Conservation (phyloP, 352 stramenopile genomes). For the Peronospora belbahrii region DNA sequence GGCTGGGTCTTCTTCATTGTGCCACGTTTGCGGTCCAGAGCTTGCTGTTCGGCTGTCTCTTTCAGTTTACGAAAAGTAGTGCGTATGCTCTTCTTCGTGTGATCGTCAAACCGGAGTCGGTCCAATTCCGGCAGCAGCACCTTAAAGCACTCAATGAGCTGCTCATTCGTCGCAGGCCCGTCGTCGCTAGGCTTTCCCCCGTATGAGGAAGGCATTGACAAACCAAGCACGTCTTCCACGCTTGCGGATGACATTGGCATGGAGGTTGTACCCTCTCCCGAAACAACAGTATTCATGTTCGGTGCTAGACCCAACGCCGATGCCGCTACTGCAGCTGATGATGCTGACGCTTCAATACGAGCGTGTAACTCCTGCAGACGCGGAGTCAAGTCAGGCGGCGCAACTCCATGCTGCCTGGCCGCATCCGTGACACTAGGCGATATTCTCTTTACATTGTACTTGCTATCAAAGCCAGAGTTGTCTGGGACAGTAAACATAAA, state of each 20-base stretch:
- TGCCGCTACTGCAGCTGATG: too few species aligned
- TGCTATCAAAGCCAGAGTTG: conserved; percentile 8
- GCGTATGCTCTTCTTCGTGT: conserved; percentile 55
- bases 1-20: conserved; percentile 16
- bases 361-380: conserved; percentile 34
- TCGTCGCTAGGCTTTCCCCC: conserved; percentile 8
- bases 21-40: conserved; percentile 26
- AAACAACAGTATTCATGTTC: conserved; percentile 16
- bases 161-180: conserved; percentile 31
- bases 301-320: conserved; percentile 14
- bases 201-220: conserved; percentile 23
- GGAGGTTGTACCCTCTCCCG: conserved; percentile 16
- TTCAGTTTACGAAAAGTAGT: conserved; percentile 42
- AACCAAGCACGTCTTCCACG: conserved; percentile 35
- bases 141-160: conserved; percentile 42
- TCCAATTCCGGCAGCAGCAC: conserved; percentile 43
- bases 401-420: conserved; percentile 10
- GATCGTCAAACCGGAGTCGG: conserved; percentile 46
- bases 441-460: conserved; percentile 19
- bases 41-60: conserved; percentile 31
- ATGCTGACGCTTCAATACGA: conserved; percentile 25
- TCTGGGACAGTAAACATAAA: conserved; percentile 35
- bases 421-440: conserved; percentile 13
- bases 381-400: conserved; percentile 17
- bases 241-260: conserved; percentile 3